Conservation (phyloP, 208 protist genomes). For the Leishmania turanica region DNA sequence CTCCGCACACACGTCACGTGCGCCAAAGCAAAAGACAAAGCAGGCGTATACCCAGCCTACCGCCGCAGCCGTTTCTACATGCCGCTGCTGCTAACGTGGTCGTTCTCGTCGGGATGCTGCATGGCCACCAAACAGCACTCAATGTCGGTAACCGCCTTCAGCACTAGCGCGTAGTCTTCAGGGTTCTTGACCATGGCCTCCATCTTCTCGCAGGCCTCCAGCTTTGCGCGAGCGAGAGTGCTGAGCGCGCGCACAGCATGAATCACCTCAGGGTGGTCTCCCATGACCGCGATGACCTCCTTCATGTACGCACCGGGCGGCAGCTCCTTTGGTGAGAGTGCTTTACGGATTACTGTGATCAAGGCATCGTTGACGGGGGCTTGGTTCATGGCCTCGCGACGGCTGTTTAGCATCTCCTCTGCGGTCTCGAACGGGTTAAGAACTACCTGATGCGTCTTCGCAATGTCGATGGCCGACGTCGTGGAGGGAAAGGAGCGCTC, state of each 20-base stretch:
- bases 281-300: constrained; percentile 75
- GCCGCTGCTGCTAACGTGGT: constrained; percentile 6
- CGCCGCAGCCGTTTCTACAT: neutral
- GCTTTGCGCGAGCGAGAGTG: constrained; percentile 41
- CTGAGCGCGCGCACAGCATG: constrained; percentile 50
- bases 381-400: constrained; percentile 54
- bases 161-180: constrained; percentile 84
- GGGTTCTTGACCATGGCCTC: constrained; percentile 54
- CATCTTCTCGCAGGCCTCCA: constrained; percentile 62
- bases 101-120: constrained; percentile 35
- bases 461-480: constrained; percentile 76
- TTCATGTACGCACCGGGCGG: constrained; percentile 86
- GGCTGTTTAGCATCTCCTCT: constrained; percentile 58
- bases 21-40: neutral
- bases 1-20: neutral
- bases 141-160: constrained; percentile 89
- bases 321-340: constrained; percentile 69
- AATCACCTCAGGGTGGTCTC: constrained; percentile 55
- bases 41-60: neutral
- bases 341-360: constrained; percentile 52
- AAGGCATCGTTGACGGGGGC: constrained; percentile 53
- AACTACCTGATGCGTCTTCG: constrained; percentile 40
- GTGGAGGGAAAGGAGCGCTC: constrained; percentile 85
- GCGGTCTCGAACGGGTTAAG: constrained; percentile 81
- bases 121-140: constrained; percentile 84